These are phyloP conservation scores for Trichothecium sympodiale DNA, from an alignment of 2,329 filamentous ascomycete genomes.

Conservation along the genomic window DNA sequence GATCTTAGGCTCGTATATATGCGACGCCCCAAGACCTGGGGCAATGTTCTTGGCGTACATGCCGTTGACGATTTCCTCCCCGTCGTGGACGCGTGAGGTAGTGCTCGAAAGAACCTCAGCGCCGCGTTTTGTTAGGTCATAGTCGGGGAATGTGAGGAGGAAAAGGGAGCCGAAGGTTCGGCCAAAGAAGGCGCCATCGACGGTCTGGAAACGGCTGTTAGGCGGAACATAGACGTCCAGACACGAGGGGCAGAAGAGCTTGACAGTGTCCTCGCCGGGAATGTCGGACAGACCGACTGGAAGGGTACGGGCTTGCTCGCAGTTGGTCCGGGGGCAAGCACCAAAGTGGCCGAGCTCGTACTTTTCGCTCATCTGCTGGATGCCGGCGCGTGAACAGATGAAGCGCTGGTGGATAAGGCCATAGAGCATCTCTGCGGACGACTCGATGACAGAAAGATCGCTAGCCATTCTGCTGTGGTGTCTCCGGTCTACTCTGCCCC, in stretches of 20 bases:
- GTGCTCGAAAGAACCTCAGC: constrained; percentile 40
- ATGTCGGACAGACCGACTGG: constrained; percentile 92
- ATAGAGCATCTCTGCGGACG: constrained; percentile 95
- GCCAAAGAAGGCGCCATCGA: constrained; percentile 96
- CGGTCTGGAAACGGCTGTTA: constrained; percentile 93
- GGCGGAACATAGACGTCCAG: constrained; percentile 95
- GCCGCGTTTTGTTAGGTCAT: constrained; percentile 70
- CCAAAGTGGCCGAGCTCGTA: constrained; percentile 97
- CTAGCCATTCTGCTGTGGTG: constrained; percentile 78
- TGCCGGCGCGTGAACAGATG: constrained; percentile 90
- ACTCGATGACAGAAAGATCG: constrained; percentile 91
- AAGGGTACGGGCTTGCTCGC: constrained; percentile 79
- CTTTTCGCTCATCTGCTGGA: constrained; percentile 99
- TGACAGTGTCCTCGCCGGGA: constrained; percentile 93
- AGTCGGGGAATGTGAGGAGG: constrained; percentile 96
- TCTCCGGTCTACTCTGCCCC: constrained; percentile 51
- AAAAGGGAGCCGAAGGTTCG: constrained; percentile 95
- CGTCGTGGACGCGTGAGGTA: constrained; percentile 22
- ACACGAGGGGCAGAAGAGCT: constrained; percentile 94
- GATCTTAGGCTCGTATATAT: constrained; percentile 89
- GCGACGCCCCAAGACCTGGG: constrained; percentile 69
- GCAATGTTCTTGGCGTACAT: constrained; percentile 79
- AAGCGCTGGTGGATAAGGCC: constrained; percentile 97
- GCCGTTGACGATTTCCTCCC: constrained; percentile 63
- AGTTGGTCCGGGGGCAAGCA: constrained; percentile 87